These are phyloP conservation scores for Globisporangium spinosum DNA, from an alignment of 352 stramenopile species.

Conservation along the genomic window DNA sequence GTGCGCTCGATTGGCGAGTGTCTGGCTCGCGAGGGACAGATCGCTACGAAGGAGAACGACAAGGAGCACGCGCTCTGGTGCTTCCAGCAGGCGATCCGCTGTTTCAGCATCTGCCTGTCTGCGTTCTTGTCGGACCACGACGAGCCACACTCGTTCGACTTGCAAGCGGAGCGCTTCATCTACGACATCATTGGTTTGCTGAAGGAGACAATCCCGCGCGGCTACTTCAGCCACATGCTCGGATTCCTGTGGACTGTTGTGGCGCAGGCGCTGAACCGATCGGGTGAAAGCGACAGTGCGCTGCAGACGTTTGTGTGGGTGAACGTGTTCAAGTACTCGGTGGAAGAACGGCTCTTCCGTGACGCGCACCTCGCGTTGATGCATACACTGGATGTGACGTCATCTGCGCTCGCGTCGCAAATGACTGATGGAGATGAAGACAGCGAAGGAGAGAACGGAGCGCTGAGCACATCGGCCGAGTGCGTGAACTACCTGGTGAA, in stretches of 20 bases:
- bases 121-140: constrained; percentile 48
- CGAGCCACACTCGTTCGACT: constrained; percentile 20
- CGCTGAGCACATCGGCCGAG: constrained; percentile 47
- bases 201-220: constrained; percentile 63
- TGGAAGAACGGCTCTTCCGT: constrained; percentile 55
- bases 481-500: constrained; percentile 75
- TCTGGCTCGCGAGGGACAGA: constrained; percentile 53
- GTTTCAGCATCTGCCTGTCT: constrained; percentile 68
- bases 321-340: constrained; percentile 80
- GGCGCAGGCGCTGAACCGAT: constrained; percentile 44
- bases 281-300: constrained; percentile 28
- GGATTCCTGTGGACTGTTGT: constrained; percentile 65
- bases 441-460: constrained; percentile 8
- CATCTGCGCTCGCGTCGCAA: constrained; percentile 14
- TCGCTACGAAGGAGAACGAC: constrained; percentile 34
- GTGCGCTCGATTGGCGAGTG: constrained; percentile 66
- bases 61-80: constrained; percentile 47
- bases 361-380: constrained; percentile 74
- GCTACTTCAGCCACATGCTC: constrained; percentile 52
- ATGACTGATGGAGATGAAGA: constrained; percentile 12
- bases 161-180: constrained; percentile 50
- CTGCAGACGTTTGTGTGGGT: constrained; percentile 79
- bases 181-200: constrained; percentile 58
- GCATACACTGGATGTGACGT: constrained; percentile 49
- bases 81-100: constrained; percentile 68